Percentiles rank a stretch among this genome's conserved stretches.
phyloP scores from a whole-genome alignment of 176 grass and related monocot species.

The Musa itinerans region DNA sequence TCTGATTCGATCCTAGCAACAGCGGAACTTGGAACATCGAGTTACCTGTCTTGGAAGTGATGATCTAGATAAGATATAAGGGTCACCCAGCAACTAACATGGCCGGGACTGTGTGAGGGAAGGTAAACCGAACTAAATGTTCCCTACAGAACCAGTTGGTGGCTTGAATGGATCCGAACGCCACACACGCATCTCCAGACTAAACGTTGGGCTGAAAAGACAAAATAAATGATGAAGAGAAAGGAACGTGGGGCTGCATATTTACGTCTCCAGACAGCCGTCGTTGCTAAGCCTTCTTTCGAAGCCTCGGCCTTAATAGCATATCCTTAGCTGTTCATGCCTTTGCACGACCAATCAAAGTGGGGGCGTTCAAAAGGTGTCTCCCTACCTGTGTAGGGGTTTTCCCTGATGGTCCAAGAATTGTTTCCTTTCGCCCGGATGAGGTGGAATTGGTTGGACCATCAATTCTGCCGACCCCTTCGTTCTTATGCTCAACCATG shows the following conservation, averaged over 20 bases:
- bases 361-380: slow-evolving; percentile 8
- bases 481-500: slow-evolving; percentile 44
- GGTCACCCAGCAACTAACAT: no score
- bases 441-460: slow-evolving; percentile 85
- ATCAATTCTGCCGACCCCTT: slow-evolving; percentile 85
- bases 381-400: slow-evolving; percentile 36
- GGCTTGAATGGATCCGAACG: neutral
- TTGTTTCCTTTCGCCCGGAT: slow-evolving; percentile 44
- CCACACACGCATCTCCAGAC: neutral
- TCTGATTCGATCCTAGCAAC: no score
- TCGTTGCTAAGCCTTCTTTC: slow-evolving; percentile 50
- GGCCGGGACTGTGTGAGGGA: neutral
- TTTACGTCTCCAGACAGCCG: slow-evolving; percentile 67
- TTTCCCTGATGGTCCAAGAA: slow-evolving; percentile 70
- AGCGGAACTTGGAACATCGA: no score
- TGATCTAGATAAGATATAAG: no score
- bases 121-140: neutral
- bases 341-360: slow-evolving; percentile 14
- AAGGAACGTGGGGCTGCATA: slow-evolving; percentile 37
- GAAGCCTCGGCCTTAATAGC: slow-evolving; percentile 8
- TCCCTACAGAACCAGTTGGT: neutral
- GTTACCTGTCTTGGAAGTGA: no score
- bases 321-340: slow-evolving; percentile 6
- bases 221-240: slow-evolving; percentile 1
- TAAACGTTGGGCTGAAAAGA: neutral